These are phyloP conservation scores for Hamamelis virginiana DNA, from an alignment of 164 flowering plant genomes.

Conservation along the genomic window DNA sequence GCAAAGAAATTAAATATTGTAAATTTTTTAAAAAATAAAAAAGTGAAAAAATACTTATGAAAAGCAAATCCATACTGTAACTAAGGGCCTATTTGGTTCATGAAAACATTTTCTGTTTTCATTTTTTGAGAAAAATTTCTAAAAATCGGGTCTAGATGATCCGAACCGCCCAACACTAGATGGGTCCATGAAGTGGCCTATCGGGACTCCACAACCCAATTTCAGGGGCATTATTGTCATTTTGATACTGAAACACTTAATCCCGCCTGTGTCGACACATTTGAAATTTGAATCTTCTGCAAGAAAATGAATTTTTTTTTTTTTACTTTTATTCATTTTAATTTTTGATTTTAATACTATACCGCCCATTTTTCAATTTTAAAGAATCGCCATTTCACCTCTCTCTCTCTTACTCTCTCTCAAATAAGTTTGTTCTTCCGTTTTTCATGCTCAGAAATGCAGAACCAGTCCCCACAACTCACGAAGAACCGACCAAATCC, in stretches of 20 bases:
- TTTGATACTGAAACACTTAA: not conserved
- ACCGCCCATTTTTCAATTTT: constrained; percentile 33
- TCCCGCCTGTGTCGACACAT: constrained; percentile 1
- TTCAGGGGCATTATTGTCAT: not conserved
- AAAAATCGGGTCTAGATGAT: too few relatives aligned
- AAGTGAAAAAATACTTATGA: too few relatives aligned
- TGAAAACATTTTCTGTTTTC: too few relatives aligned
- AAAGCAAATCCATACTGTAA: too few relatives aligned
- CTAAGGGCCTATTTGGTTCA: too few relatives aligned
- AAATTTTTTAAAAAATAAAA: too few relatives aligned
- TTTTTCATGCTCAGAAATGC: not conserved
- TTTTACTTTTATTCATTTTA: not conserved
- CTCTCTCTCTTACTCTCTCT: constrained; percentile 2
- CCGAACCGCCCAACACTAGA: too few relatives aligned
- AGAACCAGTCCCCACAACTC: not conserved
- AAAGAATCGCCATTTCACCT: constrained; percentile 28
- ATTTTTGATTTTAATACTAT: not conserved
- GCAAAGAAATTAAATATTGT: too few relatives aligned
- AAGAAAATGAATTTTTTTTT: not conserved
- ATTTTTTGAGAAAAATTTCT: too few relatives aligned
- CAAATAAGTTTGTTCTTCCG: too few relatives aligned
- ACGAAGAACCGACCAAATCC: not conserved
- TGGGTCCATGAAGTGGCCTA: too few relatives aligned
- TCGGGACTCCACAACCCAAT: too few relatives aligned
- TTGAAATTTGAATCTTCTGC: not conserved